Conservation (phyloP, 78 protist species). For the Dictyostelium firmibasis region DNA sequence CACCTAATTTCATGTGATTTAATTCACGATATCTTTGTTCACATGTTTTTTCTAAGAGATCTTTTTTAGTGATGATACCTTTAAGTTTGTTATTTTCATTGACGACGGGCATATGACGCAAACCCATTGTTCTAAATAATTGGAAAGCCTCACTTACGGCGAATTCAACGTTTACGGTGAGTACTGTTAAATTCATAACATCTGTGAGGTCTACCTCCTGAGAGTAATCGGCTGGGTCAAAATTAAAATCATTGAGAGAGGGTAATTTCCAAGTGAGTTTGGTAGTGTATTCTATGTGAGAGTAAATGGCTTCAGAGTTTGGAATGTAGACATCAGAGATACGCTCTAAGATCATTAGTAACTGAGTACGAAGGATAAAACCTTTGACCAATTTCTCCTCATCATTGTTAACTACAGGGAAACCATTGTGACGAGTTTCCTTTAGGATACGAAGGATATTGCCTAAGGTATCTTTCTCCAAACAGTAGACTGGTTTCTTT, state of each 20-base stretch:
- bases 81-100: conserved; percentile 59
- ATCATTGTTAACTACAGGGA: conserved; percentile 80
- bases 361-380: conserved; percentile 45
- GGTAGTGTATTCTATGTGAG: conserved; percentile 64
- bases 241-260: conserved; percentile 10
- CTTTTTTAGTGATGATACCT: conserved; percentile 72
- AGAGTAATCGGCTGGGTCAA: conserved; percentile 45
- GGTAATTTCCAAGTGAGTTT: conserved; percentile 66
- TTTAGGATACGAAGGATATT: conserved; percentile 12
- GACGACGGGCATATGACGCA: conserved; percentile 80
- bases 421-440: conserved; percentile 78
- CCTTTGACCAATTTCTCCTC: conserved; percentile 56
- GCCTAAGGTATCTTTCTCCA: conserved; percentile 26
- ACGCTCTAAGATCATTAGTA: conserved; percentile 56
- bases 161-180: conserved; percentile 60
- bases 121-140: conserved; percentile 79
- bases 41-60: conserved; percentile 69
- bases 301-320: conserved; percentile 17
- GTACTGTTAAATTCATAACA: conserved; percentile 50
- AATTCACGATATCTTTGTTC: conserved; percentile 66
- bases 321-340: conserved; percentile 44
- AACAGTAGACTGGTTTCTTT: conserved; percentile 40
- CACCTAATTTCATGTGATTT: conserved; percentile 43
- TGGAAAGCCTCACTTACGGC: conserved; percentile 73
- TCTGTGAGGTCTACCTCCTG: conserved; percentile 46